Conservation (phyloP, 164 flowering plant species). For the Aristolochia fimbriata region DNA sequence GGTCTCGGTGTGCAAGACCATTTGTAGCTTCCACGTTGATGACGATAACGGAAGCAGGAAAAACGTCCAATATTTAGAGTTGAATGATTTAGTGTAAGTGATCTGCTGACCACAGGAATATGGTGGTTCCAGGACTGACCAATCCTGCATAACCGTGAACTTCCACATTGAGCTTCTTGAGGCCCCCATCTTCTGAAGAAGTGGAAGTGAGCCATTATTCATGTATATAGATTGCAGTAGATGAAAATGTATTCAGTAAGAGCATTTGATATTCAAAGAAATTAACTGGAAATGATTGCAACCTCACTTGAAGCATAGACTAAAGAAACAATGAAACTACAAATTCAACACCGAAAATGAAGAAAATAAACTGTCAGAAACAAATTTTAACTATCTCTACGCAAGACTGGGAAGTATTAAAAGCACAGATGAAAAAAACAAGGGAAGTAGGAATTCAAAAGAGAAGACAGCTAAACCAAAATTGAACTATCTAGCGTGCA, state of each 20-base stretch:
- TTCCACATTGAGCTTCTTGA: constrained; percentile 17
- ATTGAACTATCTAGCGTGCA: no score
- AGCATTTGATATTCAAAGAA: neutral
- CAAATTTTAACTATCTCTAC: no score
- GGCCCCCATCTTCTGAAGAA: constrained; percentile 24
- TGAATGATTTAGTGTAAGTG: constrained; percentile 8
- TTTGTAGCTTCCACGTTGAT: constrained; percentile 8
- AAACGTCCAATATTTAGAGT: constrained; percentile 13
- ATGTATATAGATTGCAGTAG: neutral
- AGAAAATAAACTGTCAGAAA: no score
- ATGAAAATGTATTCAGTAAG: neutral
- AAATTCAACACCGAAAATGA: no score
- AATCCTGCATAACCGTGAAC: constrained; percentile 13
- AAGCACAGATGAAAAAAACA: no score
- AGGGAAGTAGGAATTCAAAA: no score
- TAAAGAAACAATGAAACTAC: no score
- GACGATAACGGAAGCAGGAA: constrained; percentile 29
- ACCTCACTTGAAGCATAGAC: no score
- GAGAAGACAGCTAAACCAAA: no score
- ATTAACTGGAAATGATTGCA: no score
- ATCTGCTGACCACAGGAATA: constrained; percentile 14
- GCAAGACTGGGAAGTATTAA: no score
- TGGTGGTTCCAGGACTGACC: constrained; percentile 12
- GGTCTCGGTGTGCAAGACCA: constrained; percentile 21
- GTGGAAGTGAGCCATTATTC: neutral